These are phyloP conservation scores for Russula sp. DNA, from an alignment of 768 basidiomycete genomes.

Conservation along the genomic window DNA sequence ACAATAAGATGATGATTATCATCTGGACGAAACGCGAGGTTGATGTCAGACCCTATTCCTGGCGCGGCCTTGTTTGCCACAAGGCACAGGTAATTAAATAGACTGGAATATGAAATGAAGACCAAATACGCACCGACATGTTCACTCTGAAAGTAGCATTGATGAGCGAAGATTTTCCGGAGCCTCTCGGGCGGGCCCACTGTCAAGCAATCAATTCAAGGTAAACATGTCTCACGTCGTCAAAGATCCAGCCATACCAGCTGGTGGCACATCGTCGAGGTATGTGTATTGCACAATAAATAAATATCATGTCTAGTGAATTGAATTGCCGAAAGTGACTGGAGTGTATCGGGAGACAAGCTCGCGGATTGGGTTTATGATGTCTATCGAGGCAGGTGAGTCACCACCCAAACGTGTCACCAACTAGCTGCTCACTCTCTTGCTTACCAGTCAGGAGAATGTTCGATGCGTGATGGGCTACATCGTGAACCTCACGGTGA, in stretches of 20 bases:
- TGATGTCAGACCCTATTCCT: too few species aligned
- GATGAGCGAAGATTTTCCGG: too few species aligned
- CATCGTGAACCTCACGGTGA: background rate
- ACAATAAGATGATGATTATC: too few species aligned
- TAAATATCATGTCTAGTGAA: background rate
- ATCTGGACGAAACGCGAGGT: too few species aligned
- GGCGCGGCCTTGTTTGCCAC: too few species aligned
- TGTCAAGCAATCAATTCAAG: background rate
- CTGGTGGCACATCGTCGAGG: background rate
- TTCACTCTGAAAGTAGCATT: too few species aligned
- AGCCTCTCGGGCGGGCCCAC: too few species aligned
- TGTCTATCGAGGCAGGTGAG: conserved; percentile 8
- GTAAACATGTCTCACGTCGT: conserved; percentile 13
- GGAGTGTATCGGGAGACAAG: background rate
- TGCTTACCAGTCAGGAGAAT: background rate
- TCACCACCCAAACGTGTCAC: background rate
- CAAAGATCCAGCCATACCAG: conserved; percentile 1
- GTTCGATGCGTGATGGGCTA: conserved; percentile 6
- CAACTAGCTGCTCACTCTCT: background rate
- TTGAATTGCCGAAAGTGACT: background rate
- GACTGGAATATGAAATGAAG: too few species aligned
- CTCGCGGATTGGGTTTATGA: background rate
- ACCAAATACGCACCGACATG: too few species aligned
- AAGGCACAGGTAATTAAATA: too few species aligned
- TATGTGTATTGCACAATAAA: background rate